A percentile compares a stretch with the other conserved stretches of the same genome.
These are phyloP conservation scores for Chimonanthus praecox DNA, from an alignment of 164 flowering plant species.

Conservation along the genomic window DNA sequence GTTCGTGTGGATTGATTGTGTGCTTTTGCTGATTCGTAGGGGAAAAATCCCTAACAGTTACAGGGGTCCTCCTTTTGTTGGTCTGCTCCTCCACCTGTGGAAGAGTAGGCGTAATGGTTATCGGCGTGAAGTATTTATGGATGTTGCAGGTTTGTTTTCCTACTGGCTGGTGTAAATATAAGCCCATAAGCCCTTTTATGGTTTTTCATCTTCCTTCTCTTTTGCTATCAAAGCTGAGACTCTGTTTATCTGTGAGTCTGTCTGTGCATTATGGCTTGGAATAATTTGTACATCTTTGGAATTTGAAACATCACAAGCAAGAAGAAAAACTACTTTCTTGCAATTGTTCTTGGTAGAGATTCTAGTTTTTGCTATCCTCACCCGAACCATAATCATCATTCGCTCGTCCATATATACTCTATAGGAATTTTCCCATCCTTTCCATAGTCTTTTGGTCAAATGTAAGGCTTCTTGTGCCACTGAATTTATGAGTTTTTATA, in stretches of 20 bases:
- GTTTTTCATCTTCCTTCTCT: neutral
- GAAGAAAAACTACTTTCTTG: neutral
- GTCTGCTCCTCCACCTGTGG: slow-evolving; percentile 38
- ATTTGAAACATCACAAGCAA: neutral
- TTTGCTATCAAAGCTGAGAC: neutral
- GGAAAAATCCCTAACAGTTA: neutral
- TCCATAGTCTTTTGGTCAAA: neutral
- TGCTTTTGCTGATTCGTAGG: too few relatives aligned
- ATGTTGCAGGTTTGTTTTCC: slow-evolving; percentile 69
- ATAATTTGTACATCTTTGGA: neutral
- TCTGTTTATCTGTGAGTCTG: neutral
- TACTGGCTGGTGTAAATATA: neutral
- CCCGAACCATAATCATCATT: too few relatives aligned
- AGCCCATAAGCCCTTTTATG: neutral
- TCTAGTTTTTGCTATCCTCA: neutral
- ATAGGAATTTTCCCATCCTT: too few relatives aligned
- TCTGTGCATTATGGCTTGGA: neutral
- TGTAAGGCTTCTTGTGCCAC: neutral
- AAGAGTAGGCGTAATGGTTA: slow-evolving; percentile 53
- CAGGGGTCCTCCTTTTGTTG: slow-evolving; percentile 38
- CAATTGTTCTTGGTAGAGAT: neutral
- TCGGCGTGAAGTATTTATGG: slow-evolving; percentile 70
- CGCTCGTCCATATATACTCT: too few relatives aligned
- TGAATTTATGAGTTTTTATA: neutral
- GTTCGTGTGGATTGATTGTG: too few relatives aligned